A percentile compares a stretch with the other conserved stretches of the same genome.
These are phyloP conservation scores for Zygosaccharomyces pseudobailii DNA, from an alignment of 1,139 yeast genomes.

Conservation along the genomic window DNA sequence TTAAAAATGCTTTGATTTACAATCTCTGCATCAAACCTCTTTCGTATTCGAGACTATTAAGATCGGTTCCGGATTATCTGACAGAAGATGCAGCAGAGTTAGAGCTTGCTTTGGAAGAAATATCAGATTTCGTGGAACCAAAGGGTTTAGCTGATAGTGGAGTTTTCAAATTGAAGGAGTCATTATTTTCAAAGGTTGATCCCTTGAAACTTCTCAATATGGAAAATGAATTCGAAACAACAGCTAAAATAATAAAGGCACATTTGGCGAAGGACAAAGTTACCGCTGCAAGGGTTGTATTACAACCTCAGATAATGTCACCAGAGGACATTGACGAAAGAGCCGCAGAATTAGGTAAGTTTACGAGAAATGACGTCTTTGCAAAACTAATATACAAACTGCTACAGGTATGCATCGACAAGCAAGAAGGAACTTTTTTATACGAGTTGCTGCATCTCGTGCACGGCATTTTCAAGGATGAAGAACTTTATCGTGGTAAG, in stretches of 20 bases:
- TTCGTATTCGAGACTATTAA: conserved; percentile 48
- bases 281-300: conserved; percentile 42
- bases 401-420: conserved; percentile 47
- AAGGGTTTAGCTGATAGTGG: conserved; percentile 54
- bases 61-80: conserved; percentile 38
- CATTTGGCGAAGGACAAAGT: conserved; percentile 36
- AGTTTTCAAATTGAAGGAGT: conserved; percentile 45
- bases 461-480: conserved; percentile 60
- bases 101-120: conserved; percentile 43
- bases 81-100: conserved; percentile 33
- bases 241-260: conserved; percentile 36
- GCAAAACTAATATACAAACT: conserved; percentile 55
- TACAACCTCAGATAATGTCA: conserved; percentile 39
- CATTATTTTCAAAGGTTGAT: conserved; percentile 41
- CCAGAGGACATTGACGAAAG: conserved; percentile 30
- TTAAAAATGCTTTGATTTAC: conserved; percentile 43
- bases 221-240: conserved; percentile 41
- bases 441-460: conserved; percentile 60
- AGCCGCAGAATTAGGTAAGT: conserved; percentile 42
- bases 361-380: conserved; percentile 50
- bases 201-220: conserved; percentile 36
- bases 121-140: conserved; percentile 50
- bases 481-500: conserved; percentile 42
- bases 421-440: conserved; percentile 49
- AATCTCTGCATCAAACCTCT: conserved; percentile 49